Base-by-base conservation (phyloP, 106 monocot genomes). In the Platanthera zijinensis region DNA sequence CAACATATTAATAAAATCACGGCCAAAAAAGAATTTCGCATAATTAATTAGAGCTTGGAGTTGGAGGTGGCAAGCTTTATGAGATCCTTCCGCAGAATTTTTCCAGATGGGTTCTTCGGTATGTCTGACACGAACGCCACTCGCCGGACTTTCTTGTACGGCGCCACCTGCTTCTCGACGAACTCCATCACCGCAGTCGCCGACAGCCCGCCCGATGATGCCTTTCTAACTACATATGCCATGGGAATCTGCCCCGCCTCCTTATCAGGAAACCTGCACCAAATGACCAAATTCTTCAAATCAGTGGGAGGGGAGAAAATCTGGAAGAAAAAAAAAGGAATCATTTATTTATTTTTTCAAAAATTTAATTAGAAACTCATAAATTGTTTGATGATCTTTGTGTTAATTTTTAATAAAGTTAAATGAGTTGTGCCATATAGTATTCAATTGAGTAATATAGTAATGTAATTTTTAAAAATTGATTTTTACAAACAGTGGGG, bases 31-130 rank as follows among this genome's bases (percentile, higher is more conserved):
- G 3, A 21, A 22, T 13, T 13, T 13, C 66, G 66, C 66, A 32
- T 32, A 66, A 32, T 32, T 32, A 4, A 13, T 79, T 73, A 91
- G 25, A 89, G 83, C 67, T 88, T 88, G 69, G 90, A 86, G 63
- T 88, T 88, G 67, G 90, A 86, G 54, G 87, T 87, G 14, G 95
- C 90, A 10, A 92, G 92, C 74, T 90, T 90, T 82, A 92, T 85
- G 39, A 92, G 90, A 80, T 96, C 95, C 86, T 96, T 96, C 78
- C 95, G 84, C 45, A 96, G 82, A 71, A 92, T 92, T 67, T 96
- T 96, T 13, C 95, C 95, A 0, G 92, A 92, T 7, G 95, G 81
- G 71, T 90, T 96, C 87, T 96, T 96, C 0, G 95, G 95, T 62
- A 96, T 84, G 2, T 77, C 72, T 70, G 80, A 25, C 0, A 87